Evolutionary conservation across 352 stramenopile species (phyloP), one percentile per base, ranked within the genome.

Genomic region (Aphanomyces astaci): DNA sequence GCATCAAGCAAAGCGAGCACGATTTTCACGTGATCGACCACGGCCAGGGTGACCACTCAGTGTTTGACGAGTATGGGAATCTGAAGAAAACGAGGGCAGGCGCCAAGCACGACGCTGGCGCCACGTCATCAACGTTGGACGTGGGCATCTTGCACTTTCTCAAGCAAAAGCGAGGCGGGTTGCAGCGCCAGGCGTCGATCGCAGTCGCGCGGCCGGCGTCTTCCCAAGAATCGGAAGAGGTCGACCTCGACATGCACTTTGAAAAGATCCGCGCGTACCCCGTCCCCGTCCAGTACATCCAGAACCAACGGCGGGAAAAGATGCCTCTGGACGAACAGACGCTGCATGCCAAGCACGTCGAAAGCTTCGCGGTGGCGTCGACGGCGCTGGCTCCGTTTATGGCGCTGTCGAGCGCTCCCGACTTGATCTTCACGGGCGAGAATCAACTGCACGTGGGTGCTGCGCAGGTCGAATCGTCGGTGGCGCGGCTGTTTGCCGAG

Each of bases 51-150:
- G 39, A 53, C 25, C 32, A 65, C 33, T 49, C 30, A 13, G 56
- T 46, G 30, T 65, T 65, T 53, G 56, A 65, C 39, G 56, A 65
- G 40, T 65, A 53, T 36, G 56, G 56, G n/a, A 65, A 65, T 31
- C 24, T 65, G 10, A 65, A 65, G 56, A 65, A 65, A 36, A 65
- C 7, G n/a, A n/a, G n/a, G n/a, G n/a, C n/a, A n/a, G n/a, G n/a
- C n/a, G n/a, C n/a, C 3, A 31, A 62, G 17, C 10, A 15, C 27
- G 30, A n/a, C 17, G 5, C n/a, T 4, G 13, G 13, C 13, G 9
- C 51, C 5, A 17, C 15, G n/a, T 22, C 22, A 1, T 25, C 56
- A 36, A 54, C 56, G 56, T 36, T 65, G 19, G 56, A 65, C 40
- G 56, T 65, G 4, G 56, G 56, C 32, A 65, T 65, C 33, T 36